Conservation (phyloP, 1,284 basidiomycete species). For the Fistulinella staudtii region DNA sequence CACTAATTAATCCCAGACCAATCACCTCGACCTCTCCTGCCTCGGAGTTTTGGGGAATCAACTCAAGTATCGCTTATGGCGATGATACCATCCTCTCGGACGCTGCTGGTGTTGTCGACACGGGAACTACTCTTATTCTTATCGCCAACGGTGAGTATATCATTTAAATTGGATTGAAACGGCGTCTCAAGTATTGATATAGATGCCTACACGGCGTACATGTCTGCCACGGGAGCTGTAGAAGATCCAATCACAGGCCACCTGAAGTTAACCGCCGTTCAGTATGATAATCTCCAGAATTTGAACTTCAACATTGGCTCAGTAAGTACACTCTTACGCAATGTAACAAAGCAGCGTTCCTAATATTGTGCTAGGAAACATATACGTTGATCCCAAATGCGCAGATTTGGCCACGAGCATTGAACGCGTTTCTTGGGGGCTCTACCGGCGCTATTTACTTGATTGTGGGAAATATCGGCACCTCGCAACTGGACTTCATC, state of each 20-base stretch:
- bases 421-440: slow-evolving; percentile 45
- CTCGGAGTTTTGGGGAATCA: slow-evolving; percentile 57
- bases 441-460: slow-evolving; percentile 42
- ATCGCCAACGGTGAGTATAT: slow-evolving; percentile 33
- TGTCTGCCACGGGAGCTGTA: slow-evolving; percentile 48
- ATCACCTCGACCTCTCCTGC: slow-evolving; percentile 48
- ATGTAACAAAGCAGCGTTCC: neutral
- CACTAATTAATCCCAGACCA: slow-evolving; percentile 32
- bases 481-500: slow-evolving; percentile 49
- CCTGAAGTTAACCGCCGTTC: slow-evolving; percentile 34
- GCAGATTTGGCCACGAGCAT: slow-evolving; percentile 45
- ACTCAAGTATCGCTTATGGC: slow-evolving; percentile 54
- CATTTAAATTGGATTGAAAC: neutral
- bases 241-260: slow-evolving; percentile 42
- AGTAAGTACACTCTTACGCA: slow-evolving; percentile 21
- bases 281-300: slow-evolving; percentile 38
- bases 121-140: slow-evolving; percentile 40
- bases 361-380: slow-evolving; percentile 20
- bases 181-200: slow-evolving; percentile 3
- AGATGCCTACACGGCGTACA: slow-evolving; percentile 54
- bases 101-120: slow-evolving; percentile 63
- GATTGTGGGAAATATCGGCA: slow-evolving; percentile 43
- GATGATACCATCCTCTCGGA: slow-evolving; percentile 40
- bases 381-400: slow-evolving; percentile 45
- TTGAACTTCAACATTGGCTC: slow-evolving; percentile 42